phyloP scores from a whole-genome alignment of 179 eudicot genomes.

The Pouteria campechiana region DNA sequence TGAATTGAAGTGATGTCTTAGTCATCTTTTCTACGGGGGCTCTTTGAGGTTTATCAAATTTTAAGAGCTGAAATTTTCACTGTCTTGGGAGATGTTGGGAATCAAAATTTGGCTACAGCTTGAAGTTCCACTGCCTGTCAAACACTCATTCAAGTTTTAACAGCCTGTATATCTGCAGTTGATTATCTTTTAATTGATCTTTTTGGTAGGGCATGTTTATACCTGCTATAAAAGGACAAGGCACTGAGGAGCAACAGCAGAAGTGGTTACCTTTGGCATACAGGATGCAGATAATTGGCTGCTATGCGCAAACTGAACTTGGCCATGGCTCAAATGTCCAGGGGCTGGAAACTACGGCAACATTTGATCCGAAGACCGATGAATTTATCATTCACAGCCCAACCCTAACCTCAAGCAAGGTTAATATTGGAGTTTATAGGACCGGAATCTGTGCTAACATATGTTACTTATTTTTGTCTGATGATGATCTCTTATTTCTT shows the following conservation, averaged over 20 bases:
- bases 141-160: too few species aligned
- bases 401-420: slow-evolving; percentile 92
- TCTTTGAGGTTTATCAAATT: too few species aligned
- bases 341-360: slow-evolving; percentile 99
- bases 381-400: slow-evolving; percentile 92
- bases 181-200: too few species aligned
- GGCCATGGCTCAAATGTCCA: slow-evolving; percentile 99
- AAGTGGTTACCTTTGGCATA: slow-evolving; percentile 96
- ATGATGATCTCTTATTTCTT: too few species aligned
- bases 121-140: too few species aligned
- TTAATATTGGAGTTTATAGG: slow-evolving; percentile 17
- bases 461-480: too few species aligned
- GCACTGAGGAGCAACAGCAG: slow-evolving; percentile 82
- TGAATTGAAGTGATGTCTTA: too few species aligned
- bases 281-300: slow-evolving; percentile 91
- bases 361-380: slow-evolving; percentile 82
- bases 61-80: too few species aligned
- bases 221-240: slow-evolving; percentile 93
- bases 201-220: slow-evolving; percentile 75
- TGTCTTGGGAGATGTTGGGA: too few species aligned
- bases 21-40: too few species aligned
- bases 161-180: too few species aligned
- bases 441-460: background rate
- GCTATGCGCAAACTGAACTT: slow-evolving; percentile 99
- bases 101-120: too few species aligned